phyloP scores from a whole-genome alignment of 805 yeast species.

The Naumovozyma dairenensis region DNA sequence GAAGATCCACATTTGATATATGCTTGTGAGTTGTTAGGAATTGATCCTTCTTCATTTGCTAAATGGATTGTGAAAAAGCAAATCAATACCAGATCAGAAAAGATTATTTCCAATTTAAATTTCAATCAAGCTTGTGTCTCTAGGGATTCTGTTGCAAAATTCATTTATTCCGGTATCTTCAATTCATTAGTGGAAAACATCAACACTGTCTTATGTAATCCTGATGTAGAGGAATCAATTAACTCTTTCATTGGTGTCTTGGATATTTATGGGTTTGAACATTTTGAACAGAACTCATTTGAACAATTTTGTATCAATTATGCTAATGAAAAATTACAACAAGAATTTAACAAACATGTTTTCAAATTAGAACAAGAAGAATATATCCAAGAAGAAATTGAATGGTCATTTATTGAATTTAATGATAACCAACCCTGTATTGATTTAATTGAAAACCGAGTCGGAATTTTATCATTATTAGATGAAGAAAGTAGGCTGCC shows the following conservation, averaged over 20 bases:
- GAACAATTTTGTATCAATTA: conserved; percentile 97
- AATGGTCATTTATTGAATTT: conserved; percentile 95
- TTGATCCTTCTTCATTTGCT: conserved; percentile 63
- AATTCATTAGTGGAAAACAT: conserved; percentile 90
- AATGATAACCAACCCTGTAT: conserved; percentile 97
- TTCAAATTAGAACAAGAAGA: conserved; percentile 96
- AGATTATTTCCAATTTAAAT: conserved; percentile 73
- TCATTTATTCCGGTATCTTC: conserved; percentile 80
- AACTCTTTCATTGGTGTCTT: conserved; percentile 85
- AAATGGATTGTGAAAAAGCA: conserved; percentile 93
- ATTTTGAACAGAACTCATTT: conserved; percentile 85
- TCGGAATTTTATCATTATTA: conserved; percentile 78
- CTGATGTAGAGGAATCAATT: conserved; percentile 47
- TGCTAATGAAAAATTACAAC: conserved; percentile 95
- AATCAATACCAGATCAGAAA: conserved; percentile 85
- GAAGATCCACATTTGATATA: conserved; percentile 66
- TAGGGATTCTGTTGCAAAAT: conserved; percentile 92
- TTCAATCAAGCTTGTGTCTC: conserved; percentile 83
- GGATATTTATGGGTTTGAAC: conserved; percentile 97
- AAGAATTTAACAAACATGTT: conserved; percentile 94
- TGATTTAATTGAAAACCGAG: conserved; percentile 75
- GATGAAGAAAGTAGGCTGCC: conserved; percentile 96
- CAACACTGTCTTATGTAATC: conserved; percentile 64
- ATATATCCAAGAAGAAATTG: conserved; percentile 82
- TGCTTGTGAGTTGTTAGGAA: conserved; percentile 78